Percentiles rank a stretch among this genome's conserved stretches.
These are phyloP conservation scores for Hysterangium stoloniferum DNA, from an alignment of 768 basidiomycete species.

Conservation along the genomic window DNA sequence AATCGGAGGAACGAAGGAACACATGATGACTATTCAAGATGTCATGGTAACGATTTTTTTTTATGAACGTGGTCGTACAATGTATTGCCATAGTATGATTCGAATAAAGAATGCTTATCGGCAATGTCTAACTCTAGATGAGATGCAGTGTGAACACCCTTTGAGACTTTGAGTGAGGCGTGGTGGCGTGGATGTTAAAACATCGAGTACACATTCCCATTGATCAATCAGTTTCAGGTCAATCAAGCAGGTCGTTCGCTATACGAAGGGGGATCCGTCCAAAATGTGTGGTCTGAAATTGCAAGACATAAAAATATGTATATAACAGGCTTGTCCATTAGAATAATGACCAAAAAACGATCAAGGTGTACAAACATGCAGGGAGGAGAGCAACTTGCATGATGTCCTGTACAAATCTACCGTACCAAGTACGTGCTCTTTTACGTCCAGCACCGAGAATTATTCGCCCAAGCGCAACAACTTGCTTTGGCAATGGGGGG, in stretches of 20 bases:
- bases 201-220: no score
- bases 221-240: no score
- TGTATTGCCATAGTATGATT: background rate
- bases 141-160: no score
- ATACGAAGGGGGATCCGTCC: no score
- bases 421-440: conserved; percentile 5
- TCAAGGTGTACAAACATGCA: background rate
- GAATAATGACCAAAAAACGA: conserved; percentile 1
- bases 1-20: conserved; percentile 4
- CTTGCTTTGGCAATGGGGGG: background rate
- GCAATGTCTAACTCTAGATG: no score
- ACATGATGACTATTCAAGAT: background rate
- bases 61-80: no score
- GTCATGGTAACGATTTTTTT: background rate
- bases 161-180: no score
- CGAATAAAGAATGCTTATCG: background rate
- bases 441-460: background rate
- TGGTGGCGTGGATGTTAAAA: no score
- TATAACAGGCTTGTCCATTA: no score
- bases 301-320: no score
- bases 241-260: no score
- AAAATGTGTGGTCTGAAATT: no score
- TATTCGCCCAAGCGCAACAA: background rate
- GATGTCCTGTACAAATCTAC: conserved; percentile 1
- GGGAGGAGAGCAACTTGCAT: conserved; percentile 1